These are phyloP conservation scores for Starmerella apicola DNA, from an alignment of 805 yeast genomes.

Conservation along the genomic window DNA sequence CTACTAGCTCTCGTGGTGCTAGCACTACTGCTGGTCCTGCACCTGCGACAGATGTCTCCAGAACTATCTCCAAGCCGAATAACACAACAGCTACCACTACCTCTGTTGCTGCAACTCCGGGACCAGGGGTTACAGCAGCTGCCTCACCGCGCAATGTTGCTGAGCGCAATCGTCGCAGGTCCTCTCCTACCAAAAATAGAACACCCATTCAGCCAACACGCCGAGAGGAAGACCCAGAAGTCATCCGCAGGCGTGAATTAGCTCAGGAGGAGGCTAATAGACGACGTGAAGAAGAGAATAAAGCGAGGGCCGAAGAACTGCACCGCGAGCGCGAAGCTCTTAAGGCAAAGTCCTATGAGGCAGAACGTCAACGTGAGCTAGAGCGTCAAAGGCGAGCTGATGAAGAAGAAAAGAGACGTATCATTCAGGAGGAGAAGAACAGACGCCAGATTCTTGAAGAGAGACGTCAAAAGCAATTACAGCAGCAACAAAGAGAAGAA, in stretches of 20 bases:
- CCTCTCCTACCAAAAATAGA: too few species aligned
- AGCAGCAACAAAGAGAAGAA: background rate
- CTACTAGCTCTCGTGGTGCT: too few species aligned
- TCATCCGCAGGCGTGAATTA: too few species aligned
- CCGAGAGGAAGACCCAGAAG: too few species aligned
- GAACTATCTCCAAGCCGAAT: too few species aligned
- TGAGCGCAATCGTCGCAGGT: too few species aligned
- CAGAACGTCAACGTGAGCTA: background rate
- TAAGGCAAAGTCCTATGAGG: conserved; percentile 1
- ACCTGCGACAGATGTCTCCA: too few species aligned
- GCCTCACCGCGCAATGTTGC: too few species aligned
- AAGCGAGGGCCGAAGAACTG: conserved; percentile 2
- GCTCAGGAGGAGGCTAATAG: conserved; percentile 1
- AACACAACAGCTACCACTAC: too few species aligned
- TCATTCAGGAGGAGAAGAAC: too few species aligned
- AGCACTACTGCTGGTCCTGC: too few species aligned
- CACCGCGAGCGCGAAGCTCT: conserved; percentile 2
- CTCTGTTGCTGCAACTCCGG: background rate
- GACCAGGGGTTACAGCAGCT: background rate
- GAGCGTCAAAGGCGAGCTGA: background rate
- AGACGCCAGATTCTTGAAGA: background rate
- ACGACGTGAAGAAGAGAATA: background rate
- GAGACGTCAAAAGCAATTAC: background rate
- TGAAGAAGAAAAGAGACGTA: background rate
- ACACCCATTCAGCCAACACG: too few species aligned